phyloP scores from a whole-genome alignment of 176 grass and related monocot species.

The Leersia perrieri region DNA sequence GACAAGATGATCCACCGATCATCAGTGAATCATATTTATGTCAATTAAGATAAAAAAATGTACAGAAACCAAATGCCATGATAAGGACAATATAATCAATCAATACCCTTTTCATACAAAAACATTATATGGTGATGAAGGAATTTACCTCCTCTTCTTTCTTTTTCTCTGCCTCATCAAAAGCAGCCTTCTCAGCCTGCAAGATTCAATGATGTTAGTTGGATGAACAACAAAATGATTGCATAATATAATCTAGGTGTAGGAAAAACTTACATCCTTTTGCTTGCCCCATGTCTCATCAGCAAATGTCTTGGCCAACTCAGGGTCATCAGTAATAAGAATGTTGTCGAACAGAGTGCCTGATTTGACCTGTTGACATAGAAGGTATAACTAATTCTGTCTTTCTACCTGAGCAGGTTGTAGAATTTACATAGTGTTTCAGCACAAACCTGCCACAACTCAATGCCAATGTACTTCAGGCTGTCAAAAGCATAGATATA shows the following conservation, averaged over 20 bases:
- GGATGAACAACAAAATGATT: background rate
- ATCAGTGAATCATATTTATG: background rate
- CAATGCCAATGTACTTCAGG: slow-evolving; percentile 93
- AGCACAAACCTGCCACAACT: slow-evolving; percentile 80
- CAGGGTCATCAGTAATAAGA: slow-evolving; percentile 76
- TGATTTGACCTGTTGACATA: slow-evolving; percentile 78
- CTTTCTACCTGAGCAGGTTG: background rate
- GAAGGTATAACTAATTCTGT: background rate
- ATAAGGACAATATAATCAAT: background rate
- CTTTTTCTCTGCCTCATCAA: slow-evolving; percentile 91
- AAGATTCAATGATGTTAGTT: background rate
- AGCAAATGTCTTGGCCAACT: slow-evolving; percentile 67
- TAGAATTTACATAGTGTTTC: background rate
- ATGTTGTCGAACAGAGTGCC: slow-evolving; percentile 91
- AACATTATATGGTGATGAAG: background rate
- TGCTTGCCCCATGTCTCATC: slow-evolving; percentile 84
- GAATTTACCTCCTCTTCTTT: slow-evolving; percentile 74
- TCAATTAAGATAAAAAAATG: background rate
- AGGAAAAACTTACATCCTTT: slow-evolving; percentile 59
- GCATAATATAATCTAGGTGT: background rate
- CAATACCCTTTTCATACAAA: background rate
- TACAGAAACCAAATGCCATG: background rate
- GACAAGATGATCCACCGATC: background rate
- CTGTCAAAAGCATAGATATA: slow-evolving; percentile 74
- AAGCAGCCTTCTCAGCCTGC: slow-evolving; percentile 91